These are phyloP conservation scores for Benincasa hispida DNA, from an alignment of 306 rosid genomes.

Conservation along the genomic window DNA sequence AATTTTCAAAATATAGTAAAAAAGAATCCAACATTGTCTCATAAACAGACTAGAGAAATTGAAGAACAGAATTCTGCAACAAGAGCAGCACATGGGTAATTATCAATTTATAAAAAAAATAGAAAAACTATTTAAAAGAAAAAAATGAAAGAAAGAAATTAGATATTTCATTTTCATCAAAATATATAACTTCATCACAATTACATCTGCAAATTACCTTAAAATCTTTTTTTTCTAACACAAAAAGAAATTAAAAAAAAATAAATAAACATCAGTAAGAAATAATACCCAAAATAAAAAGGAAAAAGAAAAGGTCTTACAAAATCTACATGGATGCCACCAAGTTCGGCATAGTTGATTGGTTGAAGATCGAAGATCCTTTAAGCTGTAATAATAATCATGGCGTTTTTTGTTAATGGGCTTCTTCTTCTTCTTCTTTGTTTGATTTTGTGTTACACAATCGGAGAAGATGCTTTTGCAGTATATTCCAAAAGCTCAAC, in stretches of 20 bases:
- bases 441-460: slow-evolving; percentile 6
- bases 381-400: background rate
- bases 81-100: background rate
- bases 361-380: background rate
- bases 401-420: background rate
- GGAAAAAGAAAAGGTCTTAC: background rate
- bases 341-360: background rate
- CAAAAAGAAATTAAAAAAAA: no score
- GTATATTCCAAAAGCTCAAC: slow-evolving; percentile 54
- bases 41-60: background rate
- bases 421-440: background rate
- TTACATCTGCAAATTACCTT: slow-evolving; percentile 1
- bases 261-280: background rate
- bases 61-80: background rate
- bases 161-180: background rate
- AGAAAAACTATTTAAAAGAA: no score
- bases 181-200: background rate
- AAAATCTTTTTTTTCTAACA: background rate
- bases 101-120: no score
- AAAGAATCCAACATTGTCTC: background rate
- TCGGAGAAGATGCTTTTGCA: slow-evolving; percentile 38
- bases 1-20: no score
- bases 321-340: background rate
- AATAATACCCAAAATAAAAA: background rate
- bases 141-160: background rate